Percentiles rank a stretch among this genome's conserved stretches.
Evolutionary conservation across 2,329 filamentous ascomycete species (phyloP).

Genomic region (Claviceps spartinae): DNA sequence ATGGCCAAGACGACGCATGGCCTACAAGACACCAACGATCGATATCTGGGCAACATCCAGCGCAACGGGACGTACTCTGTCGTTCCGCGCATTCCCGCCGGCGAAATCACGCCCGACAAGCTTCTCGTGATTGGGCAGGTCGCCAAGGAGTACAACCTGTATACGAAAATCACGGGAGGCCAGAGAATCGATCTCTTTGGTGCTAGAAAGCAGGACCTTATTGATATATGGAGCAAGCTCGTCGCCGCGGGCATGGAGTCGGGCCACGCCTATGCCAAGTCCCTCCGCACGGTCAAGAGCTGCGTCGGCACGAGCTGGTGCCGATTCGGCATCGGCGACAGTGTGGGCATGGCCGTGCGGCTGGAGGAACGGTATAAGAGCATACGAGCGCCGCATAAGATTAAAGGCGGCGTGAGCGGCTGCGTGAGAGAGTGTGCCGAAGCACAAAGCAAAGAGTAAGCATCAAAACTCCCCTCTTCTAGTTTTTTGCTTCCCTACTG

Average conservation of each 20-base stretch:
- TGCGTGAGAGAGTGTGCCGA: conserved; percentile 91
- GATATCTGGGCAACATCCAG: conserved; percentile 80
- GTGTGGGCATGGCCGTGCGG: conserved; percentile 78
- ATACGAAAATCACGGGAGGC: conserved; percentile 85
- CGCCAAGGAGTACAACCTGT: conserved; percentile 70
- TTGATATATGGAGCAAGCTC: conserved; percentile 68
- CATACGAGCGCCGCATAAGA: conserved; percentile 77
- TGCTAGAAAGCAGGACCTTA: conserved; percentile 73
- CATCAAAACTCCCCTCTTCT: conserved; percentile 3
- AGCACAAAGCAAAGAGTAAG: conserved; percentile 79
- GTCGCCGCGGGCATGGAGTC: conserved; percentile 80
- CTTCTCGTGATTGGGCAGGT: conserved; percentile 73
- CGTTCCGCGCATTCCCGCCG: conserved; percentile 66
- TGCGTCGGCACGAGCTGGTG: conserved; percentile 91
- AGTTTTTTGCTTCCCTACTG: neutral
- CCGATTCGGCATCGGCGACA: conserved; percentile 76
- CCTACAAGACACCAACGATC: conserved; percentile 82
- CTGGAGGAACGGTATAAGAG: conserved; percentile 87
- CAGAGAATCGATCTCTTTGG: conserved; percentile 92
- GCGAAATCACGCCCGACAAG: conserved; percentile 79
- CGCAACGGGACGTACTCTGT: conserved; percentile 85
- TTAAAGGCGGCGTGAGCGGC: conserved; percentile 80
- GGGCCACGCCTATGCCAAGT: conserved; percentile 84
- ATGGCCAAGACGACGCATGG: conserved; percentile 58
- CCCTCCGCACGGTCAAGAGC: conserved; percentile 76